Evolutionary conservation across 176 grass and related monocot species (phyloP).

Genomic region (Chrysopogon serrulatus): DNA sequence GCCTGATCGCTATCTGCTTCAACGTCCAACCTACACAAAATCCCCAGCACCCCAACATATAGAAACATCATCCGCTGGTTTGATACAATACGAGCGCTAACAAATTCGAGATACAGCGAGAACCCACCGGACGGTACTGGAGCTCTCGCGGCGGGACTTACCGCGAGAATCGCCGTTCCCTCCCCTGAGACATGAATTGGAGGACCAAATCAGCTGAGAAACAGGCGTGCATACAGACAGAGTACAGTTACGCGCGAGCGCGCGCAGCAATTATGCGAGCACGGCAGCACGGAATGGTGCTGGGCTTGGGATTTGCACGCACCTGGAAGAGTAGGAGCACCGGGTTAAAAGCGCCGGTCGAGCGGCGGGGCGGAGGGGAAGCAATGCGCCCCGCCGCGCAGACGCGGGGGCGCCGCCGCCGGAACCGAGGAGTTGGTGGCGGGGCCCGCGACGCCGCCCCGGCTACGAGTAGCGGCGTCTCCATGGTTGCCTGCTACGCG

Average conservation of each 20-base stretch:
- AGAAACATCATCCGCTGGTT: background rate
- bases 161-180: background rate
- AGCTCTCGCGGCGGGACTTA: background rate
- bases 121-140: background rate
- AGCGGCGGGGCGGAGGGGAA: background rate
- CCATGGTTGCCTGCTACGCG: background rate
- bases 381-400: background rate
- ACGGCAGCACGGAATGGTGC: background rate
- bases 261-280: background rate
- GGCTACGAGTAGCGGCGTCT: background rate
- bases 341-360: background rate
- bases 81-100: background rate
- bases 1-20: constrained; percentile 11
- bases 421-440: background rate
- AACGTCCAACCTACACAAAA: background rate
- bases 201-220: background rate
- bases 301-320: background rate
- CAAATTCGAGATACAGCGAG: background rate
- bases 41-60: background rate
- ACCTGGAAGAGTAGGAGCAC: constrained; percentile 7
- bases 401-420: background rate
- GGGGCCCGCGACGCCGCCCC: background rate
- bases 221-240: background rate
- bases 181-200: background rate
- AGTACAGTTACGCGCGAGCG: background rate